phyloP scores from a whole-genome alignment of 1,139 yeast genomes.

The Kodamaea sp. region DNA sequence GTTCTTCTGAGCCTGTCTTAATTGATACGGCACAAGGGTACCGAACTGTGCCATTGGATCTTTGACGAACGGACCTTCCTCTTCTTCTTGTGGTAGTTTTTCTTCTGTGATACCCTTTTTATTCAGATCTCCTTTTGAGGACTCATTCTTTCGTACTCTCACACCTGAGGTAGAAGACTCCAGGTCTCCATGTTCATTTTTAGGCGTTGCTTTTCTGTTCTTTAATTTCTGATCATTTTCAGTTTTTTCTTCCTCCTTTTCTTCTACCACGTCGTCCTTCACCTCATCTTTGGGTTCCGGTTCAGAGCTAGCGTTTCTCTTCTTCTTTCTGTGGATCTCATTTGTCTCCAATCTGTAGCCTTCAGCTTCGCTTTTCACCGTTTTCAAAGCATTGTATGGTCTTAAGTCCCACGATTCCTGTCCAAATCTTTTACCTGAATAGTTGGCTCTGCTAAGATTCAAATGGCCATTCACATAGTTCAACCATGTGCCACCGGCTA shows the following conservation, averaged over 20 bases:
- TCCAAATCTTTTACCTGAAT: slow-evolving; percentile 20
- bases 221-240: not conserved
- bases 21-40: slow-evolving; percentile 44
- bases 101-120: too few relatives aligned
- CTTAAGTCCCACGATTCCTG: slow-evolving; percentile 33
- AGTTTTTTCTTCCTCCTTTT: not conserved
- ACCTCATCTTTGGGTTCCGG: not conserved
- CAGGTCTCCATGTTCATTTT: not conserved
- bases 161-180: not conserved
- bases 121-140: slow-evolving; percentile 4
- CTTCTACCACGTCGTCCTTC: not conserved
- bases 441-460: slow-evolving; percentile 44
- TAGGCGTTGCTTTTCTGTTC: not conserved
- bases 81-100: slow-evolving; percentile 2
- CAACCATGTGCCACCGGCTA: slow-evolving; percentile 20
- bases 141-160: not conserved
- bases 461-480: slow-evolving; percentile 34
- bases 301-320: not conserved
- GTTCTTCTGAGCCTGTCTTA: slow-evolving; percentile 39
- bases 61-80: slow-evolving; percentile 3
- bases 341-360: slow-evolving; percentile 1
- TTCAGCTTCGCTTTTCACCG: slow-evolving; percentile 1
- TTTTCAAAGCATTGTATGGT: slow-evolving; percentile 23
- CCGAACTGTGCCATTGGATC: slow-evolving; percentile 57
- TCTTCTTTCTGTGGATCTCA: slow-evolving; percentile 1